A percentile compares a stretch with the other conserved stretches of the same genome.
Conservation (phyloP, 305 asterid genomes). For the Euphrasia arctica region DNA sequence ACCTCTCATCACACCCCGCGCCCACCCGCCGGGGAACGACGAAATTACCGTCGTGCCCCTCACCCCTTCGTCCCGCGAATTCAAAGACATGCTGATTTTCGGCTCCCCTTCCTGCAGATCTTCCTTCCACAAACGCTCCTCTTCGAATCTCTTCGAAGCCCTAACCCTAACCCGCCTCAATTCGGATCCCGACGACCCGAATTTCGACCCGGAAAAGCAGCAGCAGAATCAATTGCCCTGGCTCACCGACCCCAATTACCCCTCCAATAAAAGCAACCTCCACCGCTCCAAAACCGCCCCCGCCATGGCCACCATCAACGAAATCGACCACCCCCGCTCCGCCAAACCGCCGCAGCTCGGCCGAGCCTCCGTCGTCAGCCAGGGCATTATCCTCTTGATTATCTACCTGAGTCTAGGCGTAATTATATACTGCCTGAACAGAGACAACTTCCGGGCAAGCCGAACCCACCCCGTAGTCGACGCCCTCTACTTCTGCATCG, state of each 20-base stretch:
- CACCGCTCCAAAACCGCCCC: conserved; percentile 68
- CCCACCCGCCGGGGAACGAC: conserved; percentile 58
- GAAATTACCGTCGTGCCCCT: conserved; percentile 60
- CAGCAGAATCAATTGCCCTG: conserved; percentile 42
- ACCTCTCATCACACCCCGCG: conserved; percentile 32
- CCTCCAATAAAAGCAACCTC: conserved; percentile 41
- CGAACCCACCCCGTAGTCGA: conserved; percentile 88
- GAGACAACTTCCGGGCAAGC: conserved; percentile 50
- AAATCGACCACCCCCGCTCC: conserved; percentile 30
- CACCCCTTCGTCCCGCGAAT: conserved; percentile 60
- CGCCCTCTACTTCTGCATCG: conserved; percentile 92
- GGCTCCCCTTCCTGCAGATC: conserved; percentile 70
- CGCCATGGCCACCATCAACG: conserved; percentile 59
- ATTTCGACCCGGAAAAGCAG: conserved; percentile 31
- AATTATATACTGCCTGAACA: conserved; percentile 51
- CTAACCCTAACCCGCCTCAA: conserved; percentile 28
- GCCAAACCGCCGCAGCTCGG: conserved; percentile 50
- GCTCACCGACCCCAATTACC: conserved; percentile 43
- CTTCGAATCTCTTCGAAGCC: conserved; percentile 44
- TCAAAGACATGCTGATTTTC: conserved; percentile 73
- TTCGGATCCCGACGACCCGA: conserved; percentile 31
- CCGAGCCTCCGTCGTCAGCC: conserved; percentile 70
- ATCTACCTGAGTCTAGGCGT: conserved; percentile 81
- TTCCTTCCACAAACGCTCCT: no score
- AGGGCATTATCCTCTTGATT: conserved; percentile 67